phyloP scores from a whole-genome alignment of 2,329 filamentous ascomycete genomes.

The Colletotrichum simmondsii region DNA sequence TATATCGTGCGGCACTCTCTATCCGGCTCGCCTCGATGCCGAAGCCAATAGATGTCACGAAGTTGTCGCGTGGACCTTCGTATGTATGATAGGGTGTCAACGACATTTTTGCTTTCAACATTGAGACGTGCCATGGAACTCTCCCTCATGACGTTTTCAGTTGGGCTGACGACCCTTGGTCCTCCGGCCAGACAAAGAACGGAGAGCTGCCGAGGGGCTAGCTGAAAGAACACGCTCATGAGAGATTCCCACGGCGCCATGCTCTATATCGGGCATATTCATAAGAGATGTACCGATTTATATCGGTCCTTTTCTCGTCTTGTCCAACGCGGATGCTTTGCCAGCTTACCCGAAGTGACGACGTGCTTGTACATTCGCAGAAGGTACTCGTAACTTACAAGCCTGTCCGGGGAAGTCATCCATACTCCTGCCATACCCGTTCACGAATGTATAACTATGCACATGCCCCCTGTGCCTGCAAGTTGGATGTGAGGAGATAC shows the following conservation, averaged over 20 bases:
- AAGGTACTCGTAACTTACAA: neutral
- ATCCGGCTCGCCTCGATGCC: constrained; percentile 4
- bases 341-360: neutral
- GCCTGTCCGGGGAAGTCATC: neutral
- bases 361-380: neutral
- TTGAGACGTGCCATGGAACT: constrained; percentile 18
- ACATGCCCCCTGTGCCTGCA: neutral
- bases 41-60: constrained; percentile 5
- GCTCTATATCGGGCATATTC: constrained; percentile 10
- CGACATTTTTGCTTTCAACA: neutral
- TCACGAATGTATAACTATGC: neutral
- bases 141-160: constrained; percentile 20
- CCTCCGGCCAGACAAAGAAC: constrained; percentile 20
- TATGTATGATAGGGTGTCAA: neutral
- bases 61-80: neutral
- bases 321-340: neutral
- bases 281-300: neutral
- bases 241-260: constrained; percentile 1
- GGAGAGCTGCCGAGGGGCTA: constrained; percentile 6
- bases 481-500: neutral
- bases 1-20: constrained; percentile 15
- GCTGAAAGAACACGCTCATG: constrained; percentile 7
- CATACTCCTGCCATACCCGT: neutral
- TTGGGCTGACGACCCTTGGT: neutral
- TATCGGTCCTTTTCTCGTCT: neutral